Evolutionary conservation across 2,329 filamentous ascomycete species (phyloP).

Genomic region (Aschersonia sp.): DNA sequence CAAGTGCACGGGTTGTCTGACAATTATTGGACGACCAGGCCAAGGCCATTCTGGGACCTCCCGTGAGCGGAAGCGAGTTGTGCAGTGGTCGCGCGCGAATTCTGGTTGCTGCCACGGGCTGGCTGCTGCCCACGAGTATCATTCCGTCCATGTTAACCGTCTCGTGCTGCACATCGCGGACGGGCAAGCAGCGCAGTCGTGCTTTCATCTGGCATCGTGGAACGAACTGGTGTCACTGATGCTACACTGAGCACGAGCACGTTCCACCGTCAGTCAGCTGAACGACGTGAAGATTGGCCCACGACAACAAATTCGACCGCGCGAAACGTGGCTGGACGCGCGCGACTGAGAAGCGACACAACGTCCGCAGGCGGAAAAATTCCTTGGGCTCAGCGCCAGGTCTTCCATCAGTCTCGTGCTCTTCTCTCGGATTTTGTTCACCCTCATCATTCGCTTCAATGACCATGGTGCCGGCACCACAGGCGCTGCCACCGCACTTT

Average conservation of each 20-base stretch:
- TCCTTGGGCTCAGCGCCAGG: background rate
- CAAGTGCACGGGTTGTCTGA: slow-evolving; percentile 1
- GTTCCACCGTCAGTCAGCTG: no score
- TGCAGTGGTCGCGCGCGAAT: no score
- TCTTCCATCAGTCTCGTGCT: background rate
- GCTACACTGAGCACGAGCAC: no score
- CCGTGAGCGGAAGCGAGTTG: no score
- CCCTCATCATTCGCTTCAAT: background rate
- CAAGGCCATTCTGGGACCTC: background rate
- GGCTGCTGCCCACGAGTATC: no score
- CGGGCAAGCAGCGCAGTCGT: no score
- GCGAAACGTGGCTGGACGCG: background rate
- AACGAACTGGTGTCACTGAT: no score
- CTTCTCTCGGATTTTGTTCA: background rate
- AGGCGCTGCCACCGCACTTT: slow-evolving; percentile 59
- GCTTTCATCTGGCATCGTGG: no score
- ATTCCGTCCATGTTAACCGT: no score
- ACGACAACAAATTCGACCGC: background rate
- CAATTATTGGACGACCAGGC: background rate
- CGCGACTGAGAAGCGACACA: background rate
- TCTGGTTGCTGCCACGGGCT: no score
- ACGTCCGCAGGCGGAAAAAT: background rate
- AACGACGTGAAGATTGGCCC: no score
- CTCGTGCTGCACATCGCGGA: no score
- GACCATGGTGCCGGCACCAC: slow-evolving; percentile 40